Percentiles rank a stretch among this genome's conserved stretches.
Evolutionary conservation across 164 flowering plant species (phyloP).

Genomic region (Cinnamomum micranthum): DNA sequence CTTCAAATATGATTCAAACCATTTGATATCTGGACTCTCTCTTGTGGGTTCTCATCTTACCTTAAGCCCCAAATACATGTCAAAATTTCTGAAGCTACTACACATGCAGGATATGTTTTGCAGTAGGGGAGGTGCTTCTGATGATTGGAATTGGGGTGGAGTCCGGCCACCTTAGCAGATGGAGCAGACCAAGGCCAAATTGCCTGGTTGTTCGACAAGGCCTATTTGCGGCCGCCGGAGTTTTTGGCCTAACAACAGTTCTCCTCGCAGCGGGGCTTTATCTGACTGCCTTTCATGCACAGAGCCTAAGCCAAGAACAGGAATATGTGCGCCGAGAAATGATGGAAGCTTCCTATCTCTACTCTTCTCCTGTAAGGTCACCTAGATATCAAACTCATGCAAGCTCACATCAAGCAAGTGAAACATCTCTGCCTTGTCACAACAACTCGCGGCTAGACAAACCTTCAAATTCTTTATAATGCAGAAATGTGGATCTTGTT

Average conservation of each 20-base stretch:
- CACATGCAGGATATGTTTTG: slow-evolving; percentile 64
- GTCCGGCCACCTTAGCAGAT: slow-evolving; percentile 68
- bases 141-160: slow-evolving; percentile 76
- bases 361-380: slow-evolving; percentile 60
- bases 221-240: slow-evolving; percentile 71
- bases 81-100: not conserved
- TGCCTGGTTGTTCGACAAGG: slow-evolving; percentile 61
- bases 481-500: not conserved
- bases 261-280: slow-evolving; percentile 66
- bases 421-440: not conserved
- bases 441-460: slow-evolving; percentile 1
- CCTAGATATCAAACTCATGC: slow-evolving; percentile 25
- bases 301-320: slow-evolving; percentile 34
- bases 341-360: slow-evolving; percentile 44
- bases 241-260: slow-evolving; percentile 55
- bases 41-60: too few species aligned
- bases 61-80: too few species aligned
- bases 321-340: slow-evolving; percentile 44
- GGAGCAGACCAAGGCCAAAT: slow-evolving; percentile 46
- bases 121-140: slow-evolving; percentile 66
- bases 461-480: not conserved
- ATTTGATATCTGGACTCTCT: too few species aligned
- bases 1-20: too few species aligned
- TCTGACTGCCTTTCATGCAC: slow-evolving; percentile 57
- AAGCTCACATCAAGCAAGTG: slow-evolving; percentile 11